Conservation (phyloP, 495 filamentous ascomycete species). For the Trichoderma parareesei region DNA sequence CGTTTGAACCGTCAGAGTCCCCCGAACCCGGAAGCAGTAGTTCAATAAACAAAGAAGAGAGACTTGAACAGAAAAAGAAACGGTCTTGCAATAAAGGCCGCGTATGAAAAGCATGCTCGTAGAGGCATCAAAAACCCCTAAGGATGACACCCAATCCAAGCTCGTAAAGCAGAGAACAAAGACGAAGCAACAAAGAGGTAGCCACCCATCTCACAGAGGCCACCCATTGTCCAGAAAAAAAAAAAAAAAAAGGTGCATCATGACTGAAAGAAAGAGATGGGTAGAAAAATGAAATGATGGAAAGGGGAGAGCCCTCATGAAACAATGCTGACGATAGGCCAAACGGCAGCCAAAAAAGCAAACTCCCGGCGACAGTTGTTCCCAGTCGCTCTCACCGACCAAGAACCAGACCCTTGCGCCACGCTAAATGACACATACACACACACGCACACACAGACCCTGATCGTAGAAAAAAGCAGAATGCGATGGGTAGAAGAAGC, state of each 20-base stretch:
- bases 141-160: too few species aligned
- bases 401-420: slow-evolving; percentile 9
- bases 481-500: background rate
- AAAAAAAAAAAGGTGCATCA: too few species aligned
- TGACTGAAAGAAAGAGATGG: background rate
- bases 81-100: background rate
- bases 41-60: background rate
- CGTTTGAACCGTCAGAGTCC: background rate
- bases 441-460: too few species aligned
- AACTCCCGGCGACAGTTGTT: slow-evolving; percentile 7
- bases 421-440: slow-evolving; percentile 6
- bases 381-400: slow-evolving; percentile 13
- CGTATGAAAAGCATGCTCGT: background rate
- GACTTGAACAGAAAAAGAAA: background rate
- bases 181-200: background rate
- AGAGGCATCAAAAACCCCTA: too few species aligned
- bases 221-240: too few species aligned
- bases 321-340: background rate
- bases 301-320: background rate
- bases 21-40: background rate
- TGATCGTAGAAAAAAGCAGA: background rate
- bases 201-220: background rate
- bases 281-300: background rate
- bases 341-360: background rate
- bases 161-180: background rate